These are phyloP conservation scores for Salicornia ramosissima DNA, from an alignment of 148 eudicot species.

Conservation along the genomic window DNA sequence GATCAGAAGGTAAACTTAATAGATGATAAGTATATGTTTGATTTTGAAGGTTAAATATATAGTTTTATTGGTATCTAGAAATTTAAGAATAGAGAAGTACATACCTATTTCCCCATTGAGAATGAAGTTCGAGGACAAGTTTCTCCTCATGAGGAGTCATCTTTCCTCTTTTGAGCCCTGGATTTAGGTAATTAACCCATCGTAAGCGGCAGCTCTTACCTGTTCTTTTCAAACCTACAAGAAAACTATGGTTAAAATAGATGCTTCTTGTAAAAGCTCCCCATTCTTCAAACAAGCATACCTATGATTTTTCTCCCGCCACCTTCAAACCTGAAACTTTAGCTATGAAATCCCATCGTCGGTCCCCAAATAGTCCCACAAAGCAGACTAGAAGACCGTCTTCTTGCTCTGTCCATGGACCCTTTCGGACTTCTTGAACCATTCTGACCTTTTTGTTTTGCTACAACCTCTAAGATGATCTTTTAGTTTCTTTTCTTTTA, in stretches of 20 bases:
- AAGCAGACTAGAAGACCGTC: conserved; percentile 74
- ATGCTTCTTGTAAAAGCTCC: conserved; percentile 26
- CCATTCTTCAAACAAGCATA: conserved; percentile 55
- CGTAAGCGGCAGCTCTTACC: conserved; percentile 96
- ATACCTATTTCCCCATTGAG: conserved; percentile 93
- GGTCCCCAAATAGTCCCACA: conserved; percentile 91
- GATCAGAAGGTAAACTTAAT: conserved; percentile 10
- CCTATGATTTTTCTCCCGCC: conserved; percentile 95
- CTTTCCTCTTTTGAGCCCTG: conserved; percentile 82
- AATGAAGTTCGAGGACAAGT: conserved; percentile 74
- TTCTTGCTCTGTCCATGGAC: conserved; percentile 97
- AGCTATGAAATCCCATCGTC: conserved; percentile 98
- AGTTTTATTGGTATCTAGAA: neutral
- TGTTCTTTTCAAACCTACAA: conserved; percentile 87
- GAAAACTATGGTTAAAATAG: conserved; percentile 31
- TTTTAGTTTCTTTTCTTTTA: conserved; percentile 2
- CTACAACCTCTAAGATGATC: conserved; percentile 12
- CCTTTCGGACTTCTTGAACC: conserved; percentile 58
- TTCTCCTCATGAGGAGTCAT: conserved; percentile 84
- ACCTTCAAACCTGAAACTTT: conserved; percentile 99
- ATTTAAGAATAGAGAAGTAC: conserved; percentile 11
- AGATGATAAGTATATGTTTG: neutral
- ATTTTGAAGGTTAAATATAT: neutral
- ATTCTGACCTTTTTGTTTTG: conserved; percentile 23
- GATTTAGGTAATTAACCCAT: conserved; percentile 96